Base-by-base conservation (phyloP, 345 rosid species). In the Tarenaya hassleriana region DNA sequence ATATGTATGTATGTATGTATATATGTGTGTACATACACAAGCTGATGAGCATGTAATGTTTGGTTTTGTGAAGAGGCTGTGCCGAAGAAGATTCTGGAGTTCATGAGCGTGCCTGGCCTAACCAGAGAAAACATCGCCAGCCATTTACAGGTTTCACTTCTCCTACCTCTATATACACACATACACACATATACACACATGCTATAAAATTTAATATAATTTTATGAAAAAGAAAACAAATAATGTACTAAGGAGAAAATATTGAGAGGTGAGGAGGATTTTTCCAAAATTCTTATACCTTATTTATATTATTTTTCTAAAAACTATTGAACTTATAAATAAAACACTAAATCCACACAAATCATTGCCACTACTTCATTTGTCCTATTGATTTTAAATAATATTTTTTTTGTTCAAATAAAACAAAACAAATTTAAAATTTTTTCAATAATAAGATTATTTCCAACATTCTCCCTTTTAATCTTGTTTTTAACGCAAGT, bases 51-150 rank as follows among this genome's bases (percentile, higher is more conserved):
- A 38, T 38, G 29, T 31, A 46, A 10, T 43, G 44, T 43, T 37
- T 68, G 27, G 39, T 55, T 17, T 50, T 46, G 46, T 9, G 49
- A 76, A 88, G 96, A 73, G 71, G 91, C 91, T 44, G 88, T 80
- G 10, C 96, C 94, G 0, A 84, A 82, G 60, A 84, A 54, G 56
- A 84, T 88, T 55, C 77, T 84, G 16, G 84, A 75, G 65, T 72
- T 61, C 54, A 84, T 88, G 96, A 67, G 60, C 35, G 75, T 82
- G 15, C 72, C 86, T 0, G 79, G 84, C 47, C 65, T 88, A n/a
- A 76, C 88, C 13, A 78, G 94, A 70, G 94, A 88, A 60, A 77
- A 87, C 60, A 66, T 87, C 1, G 95, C 95, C 7, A 85, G 95
- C 56, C 86, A 80, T 53, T 61, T 86, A 50, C 95, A 86, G 88